Conservation (phyloP, 257 asterid genomes). For the Primulina eburnea region DNA sequence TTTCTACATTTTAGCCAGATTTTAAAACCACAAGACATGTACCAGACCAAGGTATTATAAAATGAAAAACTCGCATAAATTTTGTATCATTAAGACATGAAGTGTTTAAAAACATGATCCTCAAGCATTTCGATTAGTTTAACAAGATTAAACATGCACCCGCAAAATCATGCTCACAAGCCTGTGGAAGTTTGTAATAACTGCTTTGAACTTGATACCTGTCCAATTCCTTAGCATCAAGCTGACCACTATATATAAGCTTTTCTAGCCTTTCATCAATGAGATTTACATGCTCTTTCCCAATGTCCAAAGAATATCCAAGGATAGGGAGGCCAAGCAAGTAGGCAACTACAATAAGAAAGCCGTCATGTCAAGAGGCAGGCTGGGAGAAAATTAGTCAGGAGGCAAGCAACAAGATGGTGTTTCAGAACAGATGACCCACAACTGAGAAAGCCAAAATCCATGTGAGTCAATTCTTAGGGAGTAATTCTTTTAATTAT, state of each 20-base stretch:
- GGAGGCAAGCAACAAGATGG: not conserved
- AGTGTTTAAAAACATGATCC: not conserved
- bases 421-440: not conserved
- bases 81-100: not conserved
- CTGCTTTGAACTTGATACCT: conserved; percentile 45
- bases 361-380: not conserved
- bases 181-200: not conserved
- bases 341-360: conserved; percentile 61
- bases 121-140: too few relatives aligned
- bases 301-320: conserved; percentile 88
- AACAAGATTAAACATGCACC: not conserved
- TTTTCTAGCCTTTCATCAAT: conserved; percentile 80
- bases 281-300: conserved; percentile 91
- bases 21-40: not conserved
- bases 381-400: not conserved
- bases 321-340: conserved; percentile 89
- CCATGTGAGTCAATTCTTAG: too few relatives aligned
- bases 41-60: not conserved
- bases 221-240: conserved; percentile 90
- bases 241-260: conserved; percentile 90
- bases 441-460: not conserved
- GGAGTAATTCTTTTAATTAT: too few relatives aligned
- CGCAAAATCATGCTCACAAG: not conserved
- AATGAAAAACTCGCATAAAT: not conserved
- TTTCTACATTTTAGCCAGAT: not conserved